phyloP scores from a whole-genome alignment of 192 early-diverging fungal species.

The Coemansia sp. region DNA sequence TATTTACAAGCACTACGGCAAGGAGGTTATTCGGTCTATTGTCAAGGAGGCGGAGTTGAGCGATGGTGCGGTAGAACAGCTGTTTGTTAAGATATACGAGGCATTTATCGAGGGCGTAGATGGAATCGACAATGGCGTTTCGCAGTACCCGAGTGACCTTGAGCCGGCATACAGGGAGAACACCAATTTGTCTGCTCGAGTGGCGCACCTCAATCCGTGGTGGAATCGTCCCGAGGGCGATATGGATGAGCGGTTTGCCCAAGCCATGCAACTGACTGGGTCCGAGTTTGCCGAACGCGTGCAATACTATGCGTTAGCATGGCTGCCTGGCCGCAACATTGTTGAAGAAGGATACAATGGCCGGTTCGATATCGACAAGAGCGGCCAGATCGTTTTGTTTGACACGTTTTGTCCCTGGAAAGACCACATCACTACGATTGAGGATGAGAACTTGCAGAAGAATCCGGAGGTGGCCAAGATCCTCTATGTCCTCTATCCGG shows the following conservation, averaged over 20 bases:
- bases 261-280: slow-evolving; percentile 75
- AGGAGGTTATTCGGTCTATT: slow-evolving; percentile 64
- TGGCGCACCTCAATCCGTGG: slow-evolving; percentile 86
- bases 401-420: slow-evolving; percentile 91
- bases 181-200: slow-evolving; percentile 78
- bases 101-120: slow-evolving; percentile 76
- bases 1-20: slow-evolving; percentile 96
- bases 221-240: slow-evolving; percentile 87
- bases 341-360: slow-evolving; percentile 70
- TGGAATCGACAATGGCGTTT: slow-evolving; percentile 92
- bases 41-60: slow-evolving; percentile 25
- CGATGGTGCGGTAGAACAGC: slow-evolving; percentile 59
- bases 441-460: slow-evolving; percentile 57
- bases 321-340: slow-evolving; percentile 86
- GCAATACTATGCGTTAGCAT: slow-evolving; percentile 67
- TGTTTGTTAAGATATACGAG: slow-evolving; percentile 85
- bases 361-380: slow-evolving; percentile 60
- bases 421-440: slow-evolving; percentile 76
- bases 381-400: slow-evolving; percentile 79
- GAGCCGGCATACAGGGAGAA: slow-evolving; percentile 78
- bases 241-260: slow-evolving; percentile 65
- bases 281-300: slow-evolving; percentile 69
- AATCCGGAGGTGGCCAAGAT: slow-evolving; percentile 52
- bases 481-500: slow-evolving; percentile 77
- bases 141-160: slow-evolving; percentile 76